phyloP scores from a whole-genome alignment of 768 basidiomycete species.

The Amylocystis lapponica region DNA sequence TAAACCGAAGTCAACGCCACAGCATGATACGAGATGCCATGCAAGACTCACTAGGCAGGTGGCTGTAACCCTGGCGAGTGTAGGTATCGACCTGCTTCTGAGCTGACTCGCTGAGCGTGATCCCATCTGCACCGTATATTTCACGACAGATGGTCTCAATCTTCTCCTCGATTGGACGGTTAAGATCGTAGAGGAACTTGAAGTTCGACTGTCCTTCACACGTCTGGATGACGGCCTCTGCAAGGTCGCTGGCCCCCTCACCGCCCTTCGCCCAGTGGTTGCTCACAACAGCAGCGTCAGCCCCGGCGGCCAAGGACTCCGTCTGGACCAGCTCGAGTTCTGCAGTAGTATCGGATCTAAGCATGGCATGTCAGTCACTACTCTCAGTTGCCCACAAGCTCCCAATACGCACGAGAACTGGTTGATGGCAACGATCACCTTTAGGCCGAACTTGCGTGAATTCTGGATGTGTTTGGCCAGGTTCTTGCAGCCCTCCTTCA shows the following conservation, averaged over 20 bases:
- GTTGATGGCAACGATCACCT: slow-evolving; percentile 95
- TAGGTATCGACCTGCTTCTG: slow-evolving; percentile 85
- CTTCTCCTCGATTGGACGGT: slow-evolving; percentile 82
- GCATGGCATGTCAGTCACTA: background rate
- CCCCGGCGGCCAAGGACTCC: slow-evolving; percentile 77
- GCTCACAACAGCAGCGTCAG: slow-evolving; percentile 91
- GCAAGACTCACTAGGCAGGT: slow-evolving; percentile 69
- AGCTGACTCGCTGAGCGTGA: slow-evolving; percentile 81
- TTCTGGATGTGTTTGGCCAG: slow-evolving; percentile 91
- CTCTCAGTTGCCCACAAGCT: background rate
- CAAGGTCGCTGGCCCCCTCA: slow-evolving; percentile 81
- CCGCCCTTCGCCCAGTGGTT: slow-evolving; percentile 99
- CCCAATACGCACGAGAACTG: slow-evolving; percentile 72
- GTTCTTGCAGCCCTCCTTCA: slow-evolving; percentile 91
- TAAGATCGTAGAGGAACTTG: slow-evolving; percentile 89
- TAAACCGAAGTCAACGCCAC: slow-evolving; percentile 20
- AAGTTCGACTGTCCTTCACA: slow-evolving; percentile 83
- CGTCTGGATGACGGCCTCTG: slow-evolving; percentile 83
- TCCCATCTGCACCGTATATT: slow-evolving; percentile 92
- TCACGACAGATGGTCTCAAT: slow-evolving; percentile 83
- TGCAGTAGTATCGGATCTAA: slow-evolving; percentile 81
- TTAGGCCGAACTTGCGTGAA: slow-evolving; percentile 91
- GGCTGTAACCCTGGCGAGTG: slow-evolving; percentile 80
- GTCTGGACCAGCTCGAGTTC: slow-evolving; percentile 83
- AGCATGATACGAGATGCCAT: background rate